These are phyloP conservation scores for Populus hybrid DNA, from an alignment of 441 rosid genomes.

Conservation along the genomic window DNA sequence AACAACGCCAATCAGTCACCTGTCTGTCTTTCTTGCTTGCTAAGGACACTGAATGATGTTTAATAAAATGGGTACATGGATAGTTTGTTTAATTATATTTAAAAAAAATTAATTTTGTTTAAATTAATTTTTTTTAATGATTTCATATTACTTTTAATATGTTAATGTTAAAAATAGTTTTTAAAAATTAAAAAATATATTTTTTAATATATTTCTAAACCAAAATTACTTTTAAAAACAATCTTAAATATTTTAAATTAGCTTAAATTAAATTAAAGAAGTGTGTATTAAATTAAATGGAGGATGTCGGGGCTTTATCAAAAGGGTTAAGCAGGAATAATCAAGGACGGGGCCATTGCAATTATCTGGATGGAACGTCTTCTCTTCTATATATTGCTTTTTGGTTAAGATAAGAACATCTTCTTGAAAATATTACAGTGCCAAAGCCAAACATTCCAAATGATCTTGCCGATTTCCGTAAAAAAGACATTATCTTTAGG, in stretches of 20 bases:
- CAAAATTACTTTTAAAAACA: too few species aligned
- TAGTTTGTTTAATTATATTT: too few species aligned
- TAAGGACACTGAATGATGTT: not conserved
- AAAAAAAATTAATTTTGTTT: too few species aligned
- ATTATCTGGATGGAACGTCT: constrained; percentile 31
- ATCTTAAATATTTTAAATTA: too few species aligned
- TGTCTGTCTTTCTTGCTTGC: not conserved
- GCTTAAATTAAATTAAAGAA: not conserved
- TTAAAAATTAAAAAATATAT: too few species aligned
- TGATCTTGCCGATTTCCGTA: constrained; percentile 5
- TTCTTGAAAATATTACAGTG: constrained; percentile 6
- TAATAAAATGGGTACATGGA: not conserved
- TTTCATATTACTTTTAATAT: accelerated
- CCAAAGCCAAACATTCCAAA: constrained; percentile 17
- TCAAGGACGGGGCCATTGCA: constrained; percentile 35
- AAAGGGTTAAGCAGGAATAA: constrained; percentile 45
- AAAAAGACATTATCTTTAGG: not conserved
- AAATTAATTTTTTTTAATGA: too few species aligned
- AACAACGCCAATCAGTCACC: not conserved
- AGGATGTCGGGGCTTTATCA: constrained; percentile 54
- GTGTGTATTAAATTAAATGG: constrained; percentile 20
- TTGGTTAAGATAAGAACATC: constrained; percentile 26
- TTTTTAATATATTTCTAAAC: too few species aligned
- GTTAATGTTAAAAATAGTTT: too few species aligned
- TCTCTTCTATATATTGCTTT: constrained; percentile 32